A percentile compares a stretch with the other conserved stretches of the same genome.
These are phyloP conservation scores for Westerdykella sp. DNA, from an alignment of 2,329 filamentous ascomycete species.

Conservation along the genomic window DNA sequence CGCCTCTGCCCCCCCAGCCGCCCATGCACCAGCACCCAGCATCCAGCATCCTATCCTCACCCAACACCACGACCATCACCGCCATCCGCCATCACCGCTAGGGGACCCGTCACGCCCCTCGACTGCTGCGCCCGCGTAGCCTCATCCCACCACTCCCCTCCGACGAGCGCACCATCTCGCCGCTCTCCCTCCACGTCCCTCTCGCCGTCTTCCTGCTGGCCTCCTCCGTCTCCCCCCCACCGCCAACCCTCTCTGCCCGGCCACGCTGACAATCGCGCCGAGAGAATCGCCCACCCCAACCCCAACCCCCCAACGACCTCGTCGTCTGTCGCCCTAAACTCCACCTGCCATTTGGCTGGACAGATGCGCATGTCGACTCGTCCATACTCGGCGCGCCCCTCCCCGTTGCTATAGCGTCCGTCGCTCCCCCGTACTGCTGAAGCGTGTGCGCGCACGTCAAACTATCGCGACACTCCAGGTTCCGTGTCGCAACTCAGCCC, in stretches of 20 bases:
- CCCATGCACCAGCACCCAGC: conserved; percentile 16
- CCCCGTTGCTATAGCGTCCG: conserved; percentile 12
- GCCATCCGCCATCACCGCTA: conserved; percentile 10
- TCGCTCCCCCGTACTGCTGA: conserved; percentile 11
- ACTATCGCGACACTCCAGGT: conserved; percentile 3
- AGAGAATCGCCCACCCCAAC: too few species aligned
- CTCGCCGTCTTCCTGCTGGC: background rate
- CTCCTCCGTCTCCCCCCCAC: background rate
- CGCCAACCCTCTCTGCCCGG: background rate
- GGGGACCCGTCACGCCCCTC: background rate
- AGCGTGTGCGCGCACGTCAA: conserved; percentile 18
- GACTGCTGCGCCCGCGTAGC: conserved; percentile 10
- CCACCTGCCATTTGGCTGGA: conserved; percentile 14
- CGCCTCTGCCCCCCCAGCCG: conserved; percentile 6
- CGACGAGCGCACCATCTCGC: conserved; percentile 6
- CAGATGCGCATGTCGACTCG: conserved; percentile 29
- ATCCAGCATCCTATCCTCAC: too few species aligned
- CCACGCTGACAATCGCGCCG: background rate
- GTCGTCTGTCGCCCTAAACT: conserved; percentile 3
- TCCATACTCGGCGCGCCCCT: conserved; percentile 23
- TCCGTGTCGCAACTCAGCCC: conserved; percentile 19
- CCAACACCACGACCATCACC: conserved; percentile 4
- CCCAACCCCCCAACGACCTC: background rate
- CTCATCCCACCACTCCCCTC: conserved; percentile 23
- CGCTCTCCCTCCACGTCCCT: conserved; percentile 1